Conservation (phyloP, 495 filamentous ascomycete species). For the Paragyromitra xinjiangensis region DNA sequence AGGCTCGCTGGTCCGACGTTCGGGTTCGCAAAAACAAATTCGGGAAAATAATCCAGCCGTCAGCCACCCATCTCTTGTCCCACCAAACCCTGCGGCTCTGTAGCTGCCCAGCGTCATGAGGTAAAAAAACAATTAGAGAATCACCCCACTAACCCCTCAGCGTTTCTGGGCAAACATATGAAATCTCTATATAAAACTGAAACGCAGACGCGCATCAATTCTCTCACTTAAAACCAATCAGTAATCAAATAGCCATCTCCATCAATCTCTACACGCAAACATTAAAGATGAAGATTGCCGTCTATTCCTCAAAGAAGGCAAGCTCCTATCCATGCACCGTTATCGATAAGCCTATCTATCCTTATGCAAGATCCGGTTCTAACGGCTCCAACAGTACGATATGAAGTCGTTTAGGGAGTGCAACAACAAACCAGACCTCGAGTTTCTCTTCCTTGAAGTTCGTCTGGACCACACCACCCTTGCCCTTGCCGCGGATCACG, state of each 20-base stretch:
- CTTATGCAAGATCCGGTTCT: slow-evolving; percentile 6
- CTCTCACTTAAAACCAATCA: background rate
- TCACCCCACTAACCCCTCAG: slow-evolving; percentile 31
- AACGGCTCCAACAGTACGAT: slow-evolving; percentile 50
- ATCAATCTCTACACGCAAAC: slow-evolving; percentile 4
- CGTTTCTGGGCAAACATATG: background rate
- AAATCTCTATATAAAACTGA: slow-evolving; percentile 17
- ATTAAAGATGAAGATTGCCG: slow-evolving; percentile 53
- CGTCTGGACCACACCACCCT: slow-evolving; percentile 61
- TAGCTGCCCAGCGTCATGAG: slow-evolving; percentile 3
- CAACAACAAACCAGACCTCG: slow-evolving; percentile 39
- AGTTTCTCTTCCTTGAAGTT: slow-evolving; percentile 52
- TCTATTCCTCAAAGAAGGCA: slow-evolving; percentile 57
- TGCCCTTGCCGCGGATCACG: slow-evolving; percentile 64
- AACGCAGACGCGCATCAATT: slow-evolving; percentile 11
- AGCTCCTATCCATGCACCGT: slow-evolving; percentile 13
- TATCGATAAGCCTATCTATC: slow-evolving; percentile 42
- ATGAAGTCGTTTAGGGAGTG: slow-evolving; percentile 50
- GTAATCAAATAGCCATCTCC: slow-evolving; percentile 19
- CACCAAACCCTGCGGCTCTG: slow-evolving; percentile 14
- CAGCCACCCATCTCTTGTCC: slow-evolving; percentile 9
- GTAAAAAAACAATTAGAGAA: background rate
- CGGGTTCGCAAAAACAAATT: background rate
- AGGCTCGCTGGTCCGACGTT: background rate
- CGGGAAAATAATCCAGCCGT: background rate